A percentile compares a stretch with the other conserved stretches of the same genome.
These are phyloP conservation scores for Pinus albicaulis DNA, from an alignment of 75 land plant genomes.

Conservation along the genomic window DNA sequence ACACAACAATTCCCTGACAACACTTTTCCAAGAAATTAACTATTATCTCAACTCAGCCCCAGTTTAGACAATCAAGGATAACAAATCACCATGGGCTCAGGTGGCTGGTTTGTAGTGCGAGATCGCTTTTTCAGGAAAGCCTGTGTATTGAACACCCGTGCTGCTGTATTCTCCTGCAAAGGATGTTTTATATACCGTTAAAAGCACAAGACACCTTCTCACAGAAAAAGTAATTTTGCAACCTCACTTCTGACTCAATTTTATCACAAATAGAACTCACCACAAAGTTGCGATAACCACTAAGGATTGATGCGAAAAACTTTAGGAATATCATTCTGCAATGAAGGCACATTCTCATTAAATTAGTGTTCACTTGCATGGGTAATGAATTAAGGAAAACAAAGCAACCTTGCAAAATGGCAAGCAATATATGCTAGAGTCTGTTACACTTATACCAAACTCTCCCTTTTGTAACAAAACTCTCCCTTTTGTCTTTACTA, in stretches of 20 bases:
- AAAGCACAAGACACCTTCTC: neutral
- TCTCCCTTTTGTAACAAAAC: too few relatives aligned
- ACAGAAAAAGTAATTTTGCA: neutral
- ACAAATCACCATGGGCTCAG: conserved; percentile 72
- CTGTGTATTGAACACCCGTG: conserved; percentile 67
- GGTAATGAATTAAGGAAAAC: neutral
- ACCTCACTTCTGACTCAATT: neutral
- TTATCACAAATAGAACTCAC: conserved; percentile 44
- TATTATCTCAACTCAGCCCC: neutral
- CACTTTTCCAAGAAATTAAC: neutral
- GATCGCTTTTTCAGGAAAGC: conserved; percentile 95
- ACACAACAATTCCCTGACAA: neutral
- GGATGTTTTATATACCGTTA: neutral
- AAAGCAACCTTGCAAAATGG: neutral
- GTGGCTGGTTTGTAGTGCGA: conserved; percentile 62
- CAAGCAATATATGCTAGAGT: too few relatives aligned
- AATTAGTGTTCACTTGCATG: neutral
- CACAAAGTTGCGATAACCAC: conserved; percentile 94
- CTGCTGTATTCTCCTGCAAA: conserved; percentile 72
- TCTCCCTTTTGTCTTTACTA: too few relatives aligned
- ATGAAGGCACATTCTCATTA: neutral
- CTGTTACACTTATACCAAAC: too few relatives aligned
- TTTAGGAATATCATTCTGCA: conserved; percentile 85
- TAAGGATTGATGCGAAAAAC: conserved; percentile 82
- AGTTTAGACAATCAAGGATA: neutral